Evolutionary conservation across 1,139 yeast genomes (phyloP).

Genomic region (Blastobotrys indianensis): DNA sequence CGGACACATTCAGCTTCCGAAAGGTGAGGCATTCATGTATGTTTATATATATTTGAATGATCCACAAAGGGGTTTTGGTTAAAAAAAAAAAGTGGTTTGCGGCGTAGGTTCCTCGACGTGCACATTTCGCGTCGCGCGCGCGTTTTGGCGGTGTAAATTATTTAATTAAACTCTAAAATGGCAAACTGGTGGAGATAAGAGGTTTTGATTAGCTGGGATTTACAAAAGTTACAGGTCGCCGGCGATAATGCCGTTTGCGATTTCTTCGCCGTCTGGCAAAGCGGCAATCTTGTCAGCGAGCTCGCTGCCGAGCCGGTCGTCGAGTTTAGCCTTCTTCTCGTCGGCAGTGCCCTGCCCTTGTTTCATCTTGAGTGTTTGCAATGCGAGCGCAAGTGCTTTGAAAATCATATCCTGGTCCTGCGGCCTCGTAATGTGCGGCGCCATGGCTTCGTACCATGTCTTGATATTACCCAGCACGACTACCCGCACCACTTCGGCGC

Average conservation of each 20-base stretch:
- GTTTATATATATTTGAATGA: too few species aligned
- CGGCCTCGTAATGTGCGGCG: slow-evolving; percentile 25
- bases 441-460: slow-evolving; percentile 52
- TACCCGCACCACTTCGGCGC: slow-evolving; percentile 82
- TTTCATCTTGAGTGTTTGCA: slow-evolving; percentile 25
- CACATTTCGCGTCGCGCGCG: too few species aligned
- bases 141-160: too few species aligned
- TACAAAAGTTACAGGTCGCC: slow-evolving; percentile 44
- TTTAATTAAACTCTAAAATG: neutral
- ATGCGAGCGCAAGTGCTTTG: slow-evolving; percentile 30
- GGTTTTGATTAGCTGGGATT: neutral
- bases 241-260: slow-evolving; percentile 68
- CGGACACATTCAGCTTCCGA: too few species aligned
- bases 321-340: slow-evolving; percentile 40
- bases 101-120: too few species aligned
- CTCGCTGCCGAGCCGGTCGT: slow-evolving; percentile 55
- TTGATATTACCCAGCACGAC: slow-evolving; percentile 77
- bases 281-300: slow-evolving; percentile 48
- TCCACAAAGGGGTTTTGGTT: too few species aligned
- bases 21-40: too few species aligned
- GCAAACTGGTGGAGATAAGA: neutral
- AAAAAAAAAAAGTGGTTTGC: too few species aligned
- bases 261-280: slow-evolving; percentile 49
- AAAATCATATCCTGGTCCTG: slow-evolving; percentile 25
- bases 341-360: slow-evolving; percentile 22